Evolutionary conservation across 306 rosid species (phyloP), one percentile per base, ranked within the genome.

Genomic region (Vigna unguiculata): DNA sequence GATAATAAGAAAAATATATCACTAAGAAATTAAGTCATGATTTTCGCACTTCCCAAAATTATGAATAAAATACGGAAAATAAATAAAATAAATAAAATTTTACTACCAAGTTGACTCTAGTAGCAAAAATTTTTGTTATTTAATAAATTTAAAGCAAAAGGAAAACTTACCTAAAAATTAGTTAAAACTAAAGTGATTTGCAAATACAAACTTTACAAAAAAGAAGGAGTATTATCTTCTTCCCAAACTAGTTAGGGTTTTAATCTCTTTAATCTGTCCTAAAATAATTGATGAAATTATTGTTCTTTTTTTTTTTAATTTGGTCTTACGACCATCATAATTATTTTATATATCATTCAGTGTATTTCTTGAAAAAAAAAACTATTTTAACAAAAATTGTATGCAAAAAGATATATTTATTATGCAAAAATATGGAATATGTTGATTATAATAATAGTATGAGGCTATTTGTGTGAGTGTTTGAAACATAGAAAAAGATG

Each of bases 401-500:
- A 9, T 40, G 3, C 1, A 40, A 40, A 38, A 40, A 40, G 13
- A 9, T 2, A 40, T 40, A 40, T 40, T 9, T 40, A 9, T 9
- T 9, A 40, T 9, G 10, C 9, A 9, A 40, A 40, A 40, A 9
- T 1, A 1, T 40, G 2, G 10, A 40, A 34, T 9, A 2, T 9
- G 13, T 9, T 3, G 13, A 40, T 40, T 9, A 40, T 9, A 40
- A 2, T 40, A 40, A 0, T 36, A 6, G 40, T 36, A 32, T 12
- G 64, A 58, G 64, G 14, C 4, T 30, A 6, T 38, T 3, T 9
- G 17, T 41, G 5, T 4, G 13, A 21, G 71, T 11, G 40, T 67
- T 22, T 1, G 55, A n/a, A 30, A n/a, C 49, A 64, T 38, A 6
- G 72, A 75, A 69, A 75, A 51, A 54, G 3, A 75, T 52, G 62